A percentile compares a stretch with the other conserved stretches of the same genome.
phyloP scores from a whole-genome alignment of 2,329 filamentous ascomycete genomes.

The Apiospora rasikravindrae region DNA sequence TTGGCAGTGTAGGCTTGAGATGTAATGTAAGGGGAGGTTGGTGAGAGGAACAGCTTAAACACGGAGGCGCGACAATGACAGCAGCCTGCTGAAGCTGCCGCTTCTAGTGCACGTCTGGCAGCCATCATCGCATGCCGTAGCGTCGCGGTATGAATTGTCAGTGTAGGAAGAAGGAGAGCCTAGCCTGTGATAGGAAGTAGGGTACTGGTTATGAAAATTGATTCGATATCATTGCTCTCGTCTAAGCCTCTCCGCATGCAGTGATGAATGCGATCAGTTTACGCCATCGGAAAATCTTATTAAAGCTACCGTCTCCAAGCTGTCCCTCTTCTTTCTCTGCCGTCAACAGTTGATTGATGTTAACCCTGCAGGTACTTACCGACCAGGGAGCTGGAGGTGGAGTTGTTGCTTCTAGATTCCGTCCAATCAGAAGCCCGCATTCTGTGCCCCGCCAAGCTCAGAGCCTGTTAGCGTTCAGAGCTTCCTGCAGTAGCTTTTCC shows the following conservation, averaged over 20 bases:
- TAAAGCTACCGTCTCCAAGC: neutral
- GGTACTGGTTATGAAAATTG: neutral
- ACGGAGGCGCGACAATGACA: conserved; percentile 36
- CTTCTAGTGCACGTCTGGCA: conserved; percentile 32
- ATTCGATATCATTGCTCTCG: neutral
- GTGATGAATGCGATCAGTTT: neutral
- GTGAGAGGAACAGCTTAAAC: conserved; percentile 34
- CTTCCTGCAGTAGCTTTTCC: neutral
- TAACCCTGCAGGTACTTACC: neutral
- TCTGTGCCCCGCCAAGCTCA: neutral
- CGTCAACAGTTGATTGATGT: neutral
- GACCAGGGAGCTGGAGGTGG: neutral
- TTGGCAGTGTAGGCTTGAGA: conserved; percentile 14
- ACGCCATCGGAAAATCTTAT: conserved; percentile 15
- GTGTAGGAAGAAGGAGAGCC: neutral
- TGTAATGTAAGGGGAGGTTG: conserved; percentile 22
- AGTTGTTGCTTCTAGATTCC: neutral
- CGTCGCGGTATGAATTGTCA: neutral
- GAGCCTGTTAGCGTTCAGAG: neutral
- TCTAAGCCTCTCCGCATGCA: neutral
- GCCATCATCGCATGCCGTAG: conserved; percentile 30
- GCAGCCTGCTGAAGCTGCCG: conserved; percentile 33
- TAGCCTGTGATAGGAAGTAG: neutral
- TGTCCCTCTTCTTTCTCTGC: neutral
- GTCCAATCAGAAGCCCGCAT: neutral